Base-by-base conservation (phyloP, 2,329 filamentous ascomycete genomes). In the Colletotrichum camelliae region DNA sequence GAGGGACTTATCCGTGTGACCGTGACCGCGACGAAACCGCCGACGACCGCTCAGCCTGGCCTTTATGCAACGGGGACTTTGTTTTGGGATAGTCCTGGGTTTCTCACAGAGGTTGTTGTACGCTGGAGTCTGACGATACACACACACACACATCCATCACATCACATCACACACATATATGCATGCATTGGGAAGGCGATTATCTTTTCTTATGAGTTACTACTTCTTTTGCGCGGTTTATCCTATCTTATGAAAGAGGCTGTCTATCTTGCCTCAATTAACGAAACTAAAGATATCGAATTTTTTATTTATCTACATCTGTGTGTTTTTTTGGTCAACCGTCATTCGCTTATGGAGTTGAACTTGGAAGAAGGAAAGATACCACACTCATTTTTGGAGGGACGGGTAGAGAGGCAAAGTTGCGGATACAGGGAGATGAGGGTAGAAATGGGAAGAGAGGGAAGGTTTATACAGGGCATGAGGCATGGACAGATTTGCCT, bases 121-220 rank as follows among this genome's bases (percentile, higher is more conserved):
- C 74, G 70, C 74, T 76, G 74, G 74, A 69, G 74, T 69, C 58
- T 76, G 74, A 78, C 72, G 77, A 78, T 77, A 78, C 77, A 78
- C 68, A 77, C 57, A 77, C 70, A 77, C 55, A 77, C 66, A 76
- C 29, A 64, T 77, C 18, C 39, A 43, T 43, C 39, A 43, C 39
- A 48, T 48, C 39, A 48, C 18, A 48, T 48, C 77, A 78, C 68
- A 77, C 65, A 77, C 55, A 77, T 67, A 76, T 18, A 64, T 77
- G 75, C 77, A 78, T 77, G 76, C 72, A 75, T 74, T 74, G 68
- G 70, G 65, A 70, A 66, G 72, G 74, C 72, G 69, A 74, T 52
- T 66, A 35, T 55, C 57, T 13, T 33, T 68, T 72, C 7, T 64
- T 68, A 64, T 27, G 33, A 52, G 18, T 48, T 60, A 39, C 43